Percentiles rank a stretch among this genome's conserved stretches.
These are phyloP conservation scores for Phylloporus sp. DNA, from an alignment of 768 basidiomycete species.

Conservation along the genomic window DNA sequence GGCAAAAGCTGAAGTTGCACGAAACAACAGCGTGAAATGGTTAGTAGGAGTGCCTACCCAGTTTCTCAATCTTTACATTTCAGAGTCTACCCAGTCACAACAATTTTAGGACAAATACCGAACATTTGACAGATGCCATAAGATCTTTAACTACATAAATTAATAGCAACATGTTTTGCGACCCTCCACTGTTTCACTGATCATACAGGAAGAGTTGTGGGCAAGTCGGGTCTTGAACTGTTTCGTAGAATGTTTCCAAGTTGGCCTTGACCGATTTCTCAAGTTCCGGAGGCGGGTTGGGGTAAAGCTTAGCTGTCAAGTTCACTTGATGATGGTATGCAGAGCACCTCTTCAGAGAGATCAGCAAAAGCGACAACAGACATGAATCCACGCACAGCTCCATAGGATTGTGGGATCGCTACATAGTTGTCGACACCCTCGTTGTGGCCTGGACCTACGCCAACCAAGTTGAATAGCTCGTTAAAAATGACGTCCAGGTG, in stretches of 20 bases:
- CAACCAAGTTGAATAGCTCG: neutral
- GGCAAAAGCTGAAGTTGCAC: too few relatives aligned
- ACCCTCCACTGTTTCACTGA: too few relatives aligned
- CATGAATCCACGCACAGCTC: constrained; percentile 6
- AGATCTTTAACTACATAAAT: too few relatives aligned
- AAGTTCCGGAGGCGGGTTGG: constrained; percentile 20
- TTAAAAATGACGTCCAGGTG: neutral
- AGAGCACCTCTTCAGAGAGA: constrained; percentile 12
- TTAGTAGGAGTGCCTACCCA: too few relatives aligned
- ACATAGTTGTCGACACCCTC: constrained; percentile 17
- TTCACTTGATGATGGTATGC: constrained; percentile 18
- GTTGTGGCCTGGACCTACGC: constrained; percentile 12
- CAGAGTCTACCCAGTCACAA: too few relatives aligned
- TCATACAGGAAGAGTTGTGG: constrained; percentile 16
- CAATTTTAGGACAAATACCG: too few relatives aligned
- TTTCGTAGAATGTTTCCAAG: constrained; percentile 12
- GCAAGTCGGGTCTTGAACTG: constrained; percentile 9
- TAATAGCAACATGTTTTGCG: too few relatives aligned
- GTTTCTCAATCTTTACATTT: too few relatives aligned
- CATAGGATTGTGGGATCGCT: constrained; percentile 2
- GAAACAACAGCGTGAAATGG: too few relatives aligned
- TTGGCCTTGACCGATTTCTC: constrained; percentile 19
- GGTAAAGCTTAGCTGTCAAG: constrained; percentile 18
- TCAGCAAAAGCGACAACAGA: neutral
- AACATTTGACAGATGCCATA: too few relatives aligned